Evolutionary conservation across 2,329 filamentous ascomycete genomes (phyloP).

Genomic region (Fusarium torulosum): DNA sequence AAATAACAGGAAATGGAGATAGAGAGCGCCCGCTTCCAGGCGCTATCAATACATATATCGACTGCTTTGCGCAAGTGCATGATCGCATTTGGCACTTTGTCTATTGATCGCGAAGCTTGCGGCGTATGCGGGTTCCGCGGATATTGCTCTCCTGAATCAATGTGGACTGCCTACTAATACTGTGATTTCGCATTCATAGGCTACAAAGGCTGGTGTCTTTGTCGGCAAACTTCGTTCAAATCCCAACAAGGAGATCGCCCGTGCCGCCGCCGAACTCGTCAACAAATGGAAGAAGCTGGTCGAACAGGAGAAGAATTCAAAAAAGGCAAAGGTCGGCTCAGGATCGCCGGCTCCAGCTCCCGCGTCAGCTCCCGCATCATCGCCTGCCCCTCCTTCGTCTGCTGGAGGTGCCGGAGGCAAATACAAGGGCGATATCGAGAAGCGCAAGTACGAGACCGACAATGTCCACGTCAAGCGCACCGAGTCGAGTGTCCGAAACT

Average conservation of each 20-base stretch:
- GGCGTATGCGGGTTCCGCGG: neutral
- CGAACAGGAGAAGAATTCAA: constrained; percentile 70
- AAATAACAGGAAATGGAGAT: constrained; percentile 1
- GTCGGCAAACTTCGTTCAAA: constrained; percentile 86
- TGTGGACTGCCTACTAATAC: constrained; percentile 24
- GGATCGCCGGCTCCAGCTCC: constrained; percentile 58
- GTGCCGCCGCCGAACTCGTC: constrained; percentile 84
- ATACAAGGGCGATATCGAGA: constrained; percentile 77
- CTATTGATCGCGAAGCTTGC: constrained; percentile 4
- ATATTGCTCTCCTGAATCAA: neutral
- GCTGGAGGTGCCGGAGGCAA: constrained; percentile 57
- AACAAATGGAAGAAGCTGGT: constrained; percentile 88
- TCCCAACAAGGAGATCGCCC: constrained; percentile 82
- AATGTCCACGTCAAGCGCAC: constrained; percentile 83
- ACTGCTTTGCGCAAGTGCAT: constrained; percentile 39
- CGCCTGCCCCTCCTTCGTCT: constrained; percentile 61
- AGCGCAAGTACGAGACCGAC: constrained; percentile 85
- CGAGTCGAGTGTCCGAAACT: constrained; percentile 79
- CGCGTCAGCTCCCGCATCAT: constrained; percentile 66
- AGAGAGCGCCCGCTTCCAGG: neutral
- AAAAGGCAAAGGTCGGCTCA: constrained; percentile 56
- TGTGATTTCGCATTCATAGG: constrained; percentile 55
- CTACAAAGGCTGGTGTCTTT: constrained; percentile 90
- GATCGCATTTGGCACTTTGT: constrained; percentile 29
- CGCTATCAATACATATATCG: constrained; percentile 16